Conservation (phyloP, 78 protist species). For the Guillardia theta region DNA sequence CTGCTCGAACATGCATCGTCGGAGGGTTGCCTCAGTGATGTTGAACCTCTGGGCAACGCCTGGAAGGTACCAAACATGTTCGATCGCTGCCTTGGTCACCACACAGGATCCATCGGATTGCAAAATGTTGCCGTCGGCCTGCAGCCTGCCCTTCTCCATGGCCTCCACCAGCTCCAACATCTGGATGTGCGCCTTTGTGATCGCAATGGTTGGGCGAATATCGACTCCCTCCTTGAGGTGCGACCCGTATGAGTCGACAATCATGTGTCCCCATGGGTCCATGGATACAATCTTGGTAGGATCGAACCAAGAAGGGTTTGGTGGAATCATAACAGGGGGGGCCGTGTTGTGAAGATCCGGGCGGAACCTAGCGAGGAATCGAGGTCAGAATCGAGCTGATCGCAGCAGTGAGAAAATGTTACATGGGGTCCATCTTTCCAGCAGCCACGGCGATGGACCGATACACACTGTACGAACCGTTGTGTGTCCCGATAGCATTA, state of each 20-base stretch:
- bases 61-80: conserved; percentile 54
- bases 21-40: neutral
- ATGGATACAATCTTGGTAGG: conserved; percentile 11
- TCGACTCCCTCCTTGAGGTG: conserved; percentile 20
- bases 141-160: neutral
- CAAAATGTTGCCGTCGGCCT: neutral
- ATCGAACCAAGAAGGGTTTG: conserved; percentile 34
- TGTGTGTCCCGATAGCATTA: conserved; percentile 48
- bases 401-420: no score
- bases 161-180: conserved; percentile 40
- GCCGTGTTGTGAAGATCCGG: conserved; percentile 54
- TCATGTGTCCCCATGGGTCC: conserved; percentile 54
- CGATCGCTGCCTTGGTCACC: conserved; percentile 49
- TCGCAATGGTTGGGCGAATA: conserved; percentile 51
- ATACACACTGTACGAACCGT: conserved; percentile 48
- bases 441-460: conserved; percentile 47
- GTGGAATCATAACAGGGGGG: neutral
- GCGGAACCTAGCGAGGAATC: no score
- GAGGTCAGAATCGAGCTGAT: no score
- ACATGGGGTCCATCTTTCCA: neutral
- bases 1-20: conserved; percentile 37
- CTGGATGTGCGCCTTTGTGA: conserved; percentile 47
- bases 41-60: conserved; percentile 41
- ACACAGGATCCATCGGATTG: neutral
- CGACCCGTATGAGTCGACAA: neutral